Conservation (phyloP, 2,329 filamentous ascomycete species). For the Colletotrichum sp. region DNA sequence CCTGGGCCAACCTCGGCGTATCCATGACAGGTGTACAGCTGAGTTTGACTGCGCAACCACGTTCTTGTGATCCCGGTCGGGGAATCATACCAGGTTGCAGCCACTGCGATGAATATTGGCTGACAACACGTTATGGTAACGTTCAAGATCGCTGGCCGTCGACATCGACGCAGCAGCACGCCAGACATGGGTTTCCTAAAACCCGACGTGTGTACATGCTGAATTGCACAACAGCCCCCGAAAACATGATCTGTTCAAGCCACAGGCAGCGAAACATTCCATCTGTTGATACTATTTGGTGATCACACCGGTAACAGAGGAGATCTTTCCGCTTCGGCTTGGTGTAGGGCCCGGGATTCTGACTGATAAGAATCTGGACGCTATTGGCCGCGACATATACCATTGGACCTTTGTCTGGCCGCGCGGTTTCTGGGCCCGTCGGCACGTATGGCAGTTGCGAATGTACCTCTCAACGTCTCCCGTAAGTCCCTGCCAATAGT, state of each 20-base stretch:
- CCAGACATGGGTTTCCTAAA: not conserved
- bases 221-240: not conserved
- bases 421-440: too few species aligned
- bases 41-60: fast-evolving
- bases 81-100: not conserved
- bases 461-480: too few species aligned
- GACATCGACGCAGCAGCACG: not conserved
- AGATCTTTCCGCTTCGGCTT: not conserved
- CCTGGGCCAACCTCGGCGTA: fast-evolving
- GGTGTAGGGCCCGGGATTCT: not conserved
- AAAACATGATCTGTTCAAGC: not conserved
- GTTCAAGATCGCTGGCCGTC: not conserved
- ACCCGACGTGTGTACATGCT: not conserved
- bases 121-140: not conserved
- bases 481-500: too few species aligned
- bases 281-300: not conserved
- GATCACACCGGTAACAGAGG: not conserved
- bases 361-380: not conserved
- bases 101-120: not conserved
- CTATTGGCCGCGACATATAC: not conserved
- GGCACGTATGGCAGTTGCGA: too few species aligned
- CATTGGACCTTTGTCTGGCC: not conserved
- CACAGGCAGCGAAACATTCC: too few species aligned
- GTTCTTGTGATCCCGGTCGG: not conserved
- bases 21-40: not conserved